A percentile compares a stretch with the other conserved stretches of the same genome.
Conservation (phyloP, 306 rosid species). For the Luffa acutangula region DNA sequence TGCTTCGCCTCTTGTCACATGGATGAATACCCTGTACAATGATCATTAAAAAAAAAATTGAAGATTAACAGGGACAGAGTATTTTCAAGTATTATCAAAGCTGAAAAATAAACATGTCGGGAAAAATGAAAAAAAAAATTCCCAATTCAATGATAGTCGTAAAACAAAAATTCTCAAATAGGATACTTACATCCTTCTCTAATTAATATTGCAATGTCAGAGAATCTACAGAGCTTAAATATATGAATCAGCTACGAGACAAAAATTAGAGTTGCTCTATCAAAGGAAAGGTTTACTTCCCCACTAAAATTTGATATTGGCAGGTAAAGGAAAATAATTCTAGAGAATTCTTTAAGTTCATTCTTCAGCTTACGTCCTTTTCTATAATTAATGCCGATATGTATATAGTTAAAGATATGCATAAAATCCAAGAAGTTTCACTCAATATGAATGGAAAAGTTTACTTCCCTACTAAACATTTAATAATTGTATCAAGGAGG, state of each 20-base stretch:
- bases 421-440: background rate
- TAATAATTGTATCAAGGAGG: background rate
- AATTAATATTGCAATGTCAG: background rate
- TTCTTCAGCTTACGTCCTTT: background rate
- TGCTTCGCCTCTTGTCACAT: slow-evolving; percentile 84
- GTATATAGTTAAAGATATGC: background rate
- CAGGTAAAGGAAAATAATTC: background rate
- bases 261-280: background rate
- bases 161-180: background rate
- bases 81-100: background rate
- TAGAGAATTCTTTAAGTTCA: background rate
- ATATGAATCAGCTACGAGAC: background rate
- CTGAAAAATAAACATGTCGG: background rate
- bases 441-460: background rate
- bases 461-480: background rate
- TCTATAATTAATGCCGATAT: background rate
- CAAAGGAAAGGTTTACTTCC: background rate
- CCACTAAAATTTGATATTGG: background rate
- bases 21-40: slow-evolving; percentile 79
- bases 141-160: background rate
- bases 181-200: background rate
- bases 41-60: background rate
- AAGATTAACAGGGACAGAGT: background rate
- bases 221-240: background rate
- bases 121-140: background rate